Conservation (phyloP, 371 early-diverging fungal species). For the Rozella allomycis region DNA sequence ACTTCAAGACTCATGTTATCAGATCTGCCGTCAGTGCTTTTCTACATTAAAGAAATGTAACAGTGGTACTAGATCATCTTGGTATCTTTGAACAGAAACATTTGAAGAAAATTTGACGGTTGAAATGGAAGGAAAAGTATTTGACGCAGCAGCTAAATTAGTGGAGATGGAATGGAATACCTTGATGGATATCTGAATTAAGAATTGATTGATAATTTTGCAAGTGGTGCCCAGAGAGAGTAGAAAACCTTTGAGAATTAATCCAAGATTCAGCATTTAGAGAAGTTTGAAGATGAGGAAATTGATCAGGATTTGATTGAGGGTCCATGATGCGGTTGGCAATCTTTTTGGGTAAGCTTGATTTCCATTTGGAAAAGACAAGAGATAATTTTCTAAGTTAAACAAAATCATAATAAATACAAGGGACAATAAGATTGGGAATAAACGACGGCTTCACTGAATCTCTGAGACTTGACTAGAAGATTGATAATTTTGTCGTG, state of each 20-base stretch:
- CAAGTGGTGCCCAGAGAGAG: too few species aligned
- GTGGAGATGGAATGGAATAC: neutral
- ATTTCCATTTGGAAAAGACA: neutral
- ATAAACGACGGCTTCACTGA: conserved; percentile 88
- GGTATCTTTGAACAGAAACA: neutral
- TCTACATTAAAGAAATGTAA: neutral
- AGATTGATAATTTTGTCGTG: conserved; percentile 55
- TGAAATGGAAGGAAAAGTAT: neutral
- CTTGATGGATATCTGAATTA: neutral
- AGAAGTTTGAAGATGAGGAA: neutral
- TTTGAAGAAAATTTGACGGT: neutral
- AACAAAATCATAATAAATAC: neutral
- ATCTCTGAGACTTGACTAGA: conserved; percentile 55
- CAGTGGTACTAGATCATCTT: neutral
- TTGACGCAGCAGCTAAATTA: neutral
- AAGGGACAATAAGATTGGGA: conserved; percentile 70
- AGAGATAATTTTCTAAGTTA: neutral
- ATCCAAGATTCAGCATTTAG: conserved; percentile 5
- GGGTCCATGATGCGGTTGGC: too few species aligned
- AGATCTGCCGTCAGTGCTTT: conserved; percentile 7
- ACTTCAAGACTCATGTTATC: conserved; percentile 41
- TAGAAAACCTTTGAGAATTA: conserved; percentile 40
- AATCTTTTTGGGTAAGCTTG: too few species aligned
- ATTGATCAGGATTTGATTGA: too few species aligned
- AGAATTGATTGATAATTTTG: conserved; percentile 41